Evolutionary conservation across 768 basidiomycete species (phyloP).

Genomic region (Macrolepiota fuliginosa): DNA sequence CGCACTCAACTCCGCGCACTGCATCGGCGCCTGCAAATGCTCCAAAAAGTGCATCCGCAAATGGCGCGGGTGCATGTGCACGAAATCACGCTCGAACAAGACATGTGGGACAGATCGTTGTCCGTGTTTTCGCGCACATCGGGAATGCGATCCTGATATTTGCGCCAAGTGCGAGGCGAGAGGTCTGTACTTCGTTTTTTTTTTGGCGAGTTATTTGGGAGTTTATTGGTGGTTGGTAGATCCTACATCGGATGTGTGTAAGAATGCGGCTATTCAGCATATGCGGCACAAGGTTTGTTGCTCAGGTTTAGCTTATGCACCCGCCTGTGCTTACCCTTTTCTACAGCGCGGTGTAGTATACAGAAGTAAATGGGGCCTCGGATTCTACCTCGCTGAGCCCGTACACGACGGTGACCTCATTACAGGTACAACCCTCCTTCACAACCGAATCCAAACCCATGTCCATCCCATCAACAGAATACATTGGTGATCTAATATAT

Average conservation of each 20-base stretch:
- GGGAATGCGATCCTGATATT: conserved; percentile 55
- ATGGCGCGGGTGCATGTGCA: conserved; percentile 36
- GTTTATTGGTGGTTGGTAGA: neutral
- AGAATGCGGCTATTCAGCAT: conserved; percentile 10
- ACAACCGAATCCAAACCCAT: neutral
- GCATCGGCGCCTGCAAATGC: conserved; percentile 49
- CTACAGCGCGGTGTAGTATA: conserved; percentile 3
- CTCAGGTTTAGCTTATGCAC: neutral
- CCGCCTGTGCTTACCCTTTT: neutral
- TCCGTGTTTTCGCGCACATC: conserved; percentile 27
- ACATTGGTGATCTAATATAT: conserved; percentile 17
- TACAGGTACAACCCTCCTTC: conserved; percentile 4
- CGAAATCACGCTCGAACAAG: conserved; percentile 15
- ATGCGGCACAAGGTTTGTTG: conserved; percentile 8
- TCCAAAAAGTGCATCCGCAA: conserved; percentile 39
- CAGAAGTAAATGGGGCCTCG: conserved; percentile 13
- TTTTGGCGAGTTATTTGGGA: neutral
- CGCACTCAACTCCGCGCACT: conserved; percentile 34
- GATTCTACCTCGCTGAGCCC: conserved; percentile 13
- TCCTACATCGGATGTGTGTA: neutral
- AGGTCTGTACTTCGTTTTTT: neutral
- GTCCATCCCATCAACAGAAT: conserved; percentile 5
- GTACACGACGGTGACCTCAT: conserved; percentile 13
- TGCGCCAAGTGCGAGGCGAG: conserved; percentile 42
- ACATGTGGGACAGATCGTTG: conserved; percentile 28